Percentiles rank a stretch among this genome's conserved stretches.
Evolutionary conservation across 345 rosid genomes (phyloP).

Genomic region (Raphanus raphanistrum): DNA sequence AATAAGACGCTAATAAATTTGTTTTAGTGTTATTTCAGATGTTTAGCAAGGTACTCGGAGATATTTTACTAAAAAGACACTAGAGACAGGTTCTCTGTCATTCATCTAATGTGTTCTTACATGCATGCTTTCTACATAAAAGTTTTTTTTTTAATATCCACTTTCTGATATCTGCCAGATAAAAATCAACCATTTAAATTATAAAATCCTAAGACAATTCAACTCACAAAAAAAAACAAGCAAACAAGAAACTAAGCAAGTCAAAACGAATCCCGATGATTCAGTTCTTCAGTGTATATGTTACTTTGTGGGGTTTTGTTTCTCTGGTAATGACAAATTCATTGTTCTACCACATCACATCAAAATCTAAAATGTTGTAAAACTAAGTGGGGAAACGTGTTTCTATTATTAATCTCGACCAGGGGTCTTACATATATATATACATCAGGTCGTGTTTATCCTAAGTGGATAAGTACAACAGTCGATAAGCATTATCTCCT

Average conservation of each 20-base stretch:
- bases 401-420: no score
- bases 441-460: no score
- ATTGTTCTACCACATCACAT: slow-evolving; percentile 22
- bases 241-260: slow-evolving; percentile 12
- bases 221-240: slow-evolving; percentile 15
- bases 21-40: no score
- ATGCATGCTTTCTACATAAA: slow-evolving; percentile 15
- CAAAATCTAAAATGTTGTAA: slow-evolving; percentile 33
- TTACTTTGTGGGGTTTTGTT: slow-evolving; percentile 19
- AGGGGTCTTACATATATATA: no score
- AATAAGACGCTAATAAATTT: no score
- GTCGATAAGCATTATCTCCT: no score
- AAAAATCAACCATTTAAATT: slow-evolving; percentile 10
- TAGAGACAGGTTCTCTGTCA: no score
- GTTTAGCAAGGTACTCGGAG: no score
- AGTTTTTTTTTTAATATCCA: background rate
- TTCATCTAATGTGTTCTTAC: no score
- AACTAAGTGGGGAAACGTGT: no score
- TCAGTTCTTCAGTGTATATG: slow-evolving; percentile 17
- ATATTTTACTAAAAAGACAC: no score
- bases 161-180: slow-evolving; percentile 8
- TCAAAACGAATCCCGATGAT: slow-evolving; percentile 13
- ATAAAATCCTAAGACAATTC: slow-evolving; percentile 5
- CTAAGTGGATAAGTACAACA: no score
- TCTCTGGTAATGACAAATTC: slow-evolving; percentile 11